Percentiles rank a stretch among this genome's conserved stretches.
phyloP scores from a whole-genome alignment of 768 basidiomycete species.

The Clathrus columnatus region DNA sequence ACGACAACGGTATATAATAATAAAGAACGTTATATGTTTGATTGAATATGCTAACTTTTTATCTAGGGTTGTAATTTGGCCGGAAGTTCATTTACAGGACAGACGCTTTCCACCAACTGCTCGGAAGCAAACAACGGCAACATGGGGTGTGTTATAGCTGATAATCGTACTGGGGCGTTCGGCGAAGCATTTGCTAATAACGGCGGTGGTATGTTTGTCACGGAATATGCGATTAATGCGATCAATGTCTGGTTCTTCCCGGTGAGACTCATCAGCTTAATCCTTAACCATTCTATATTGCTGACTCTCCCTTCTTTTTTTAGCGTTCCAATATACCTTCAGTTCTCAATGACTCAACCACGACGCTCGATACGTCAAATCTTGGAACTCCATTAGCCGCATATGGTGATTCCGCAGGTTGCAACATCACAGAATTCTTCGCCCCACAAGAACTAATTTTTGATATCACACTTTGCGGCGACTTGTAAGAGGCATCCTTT shows the following conservation, averaged over 20 bases:
- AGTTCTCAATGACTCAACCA: background rate
- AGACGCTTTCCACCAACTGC: constrained; percentile 53
- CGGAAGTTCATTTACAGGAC: background rate
- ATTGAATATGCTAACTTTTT: background rate
- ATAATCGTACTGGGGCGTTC: constrained; percentile 38
- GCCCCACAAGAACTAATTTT: constrained; percentile 59
- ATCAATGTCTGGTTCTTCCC: constrained; percentile 58
- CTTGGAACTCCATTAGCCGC: constrained; percentile 62
- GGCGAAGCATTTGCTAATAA: constrained; percentile 53
- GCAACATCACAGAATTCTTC: constrained; percentile 46
- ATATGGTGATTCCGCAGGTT: constrained; percentile 50
- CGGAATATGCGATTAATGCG: constrained; percentile 57
- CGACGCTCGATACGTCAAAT: constrained; percentile 39
- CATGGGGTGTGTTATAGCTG: constrained; percentile 57
- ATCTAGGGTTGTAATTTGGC: constrained; percentile 4
- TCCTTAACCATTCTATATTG: constrained; percentile 5
- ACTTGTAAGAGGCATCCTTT: constrained; percentile 13
- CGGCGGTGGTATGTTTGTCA: constrained; percentile 69
- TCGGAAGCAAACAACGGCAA: constrained; percentile 45
- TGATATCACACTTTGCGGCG: constrained; percentile 60
- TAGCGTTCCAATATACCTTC: constrained; percentile 34
- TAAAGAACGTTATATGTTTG: background rate
- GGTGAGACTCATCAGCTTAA: constrained; percentile 23
- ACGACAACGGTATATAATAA: background rate
- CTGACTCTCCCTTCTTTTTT: background rate